Base-by-base conservation (phyloP, 495 filamentous ascomycete species). In the Hypoxylon lienhwacheense region DNA sequence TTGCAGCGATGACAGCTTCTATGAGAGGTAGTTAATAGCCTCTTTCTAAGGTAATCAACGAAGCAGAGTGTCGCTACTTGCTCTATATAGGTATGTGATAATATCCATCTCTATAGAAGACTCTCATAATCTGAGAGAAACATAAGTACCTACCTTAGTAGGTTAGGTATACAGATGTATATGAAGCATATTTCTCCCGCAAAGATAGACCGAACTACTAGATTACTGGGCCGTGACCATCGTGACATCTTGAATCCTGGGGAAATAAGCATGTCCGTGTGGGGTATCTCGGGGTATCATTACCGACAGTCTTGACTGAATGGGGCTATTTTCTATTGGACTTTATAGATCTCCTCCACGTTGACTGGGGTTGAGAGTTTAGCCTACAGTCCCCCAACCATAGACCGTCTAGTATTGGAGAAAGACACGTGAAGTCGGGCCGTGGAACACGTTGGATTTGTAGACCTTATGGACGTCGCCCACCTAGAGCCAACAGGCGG, bases 331-430 rank as follows among this genome's bases (percentile, higher is more conserved):
- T 22, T 14, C 28, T 28, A 26, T 43, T 25, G 45, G n/a, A n/a
- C n/a, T n/a, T n/a, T n/a, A n/a, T 40, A 17, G 14, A 43, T 5
- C 29, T 33, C 22, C 39, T 22, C 29, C n/a, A 5, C 19, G 3
- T 14, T 33, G 47, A 55, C 25, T 15, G 31, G 34, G 52, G 41
- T 47, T 42, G 15, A 20, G 41, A 16, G 61, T 64, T 66, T 59
- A 66, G 64, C 64, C 64, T 66, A 36, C 64, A 64, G 64, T 39
- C 16, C 48, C 54, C 44, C 44, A 35, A 49, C 29, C 29, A 37
- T 15, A 44, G 32, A 26, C 8, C 7, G 21, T 32, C 43, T 46
- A 22, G 52, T 25, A 42, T 37, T 55, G 50, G 59, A 25, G 25
- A 32, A 25, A 11, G 26, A 53, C 41, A 56, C 53, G 47, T 56